A percentile compares a stretch with the other conserved stretches of the same genome.
phyloP scores from a whole-genome alignment of 2,329 filamentous ascomycete genomes.

The Penicillium sp. region DNA sequence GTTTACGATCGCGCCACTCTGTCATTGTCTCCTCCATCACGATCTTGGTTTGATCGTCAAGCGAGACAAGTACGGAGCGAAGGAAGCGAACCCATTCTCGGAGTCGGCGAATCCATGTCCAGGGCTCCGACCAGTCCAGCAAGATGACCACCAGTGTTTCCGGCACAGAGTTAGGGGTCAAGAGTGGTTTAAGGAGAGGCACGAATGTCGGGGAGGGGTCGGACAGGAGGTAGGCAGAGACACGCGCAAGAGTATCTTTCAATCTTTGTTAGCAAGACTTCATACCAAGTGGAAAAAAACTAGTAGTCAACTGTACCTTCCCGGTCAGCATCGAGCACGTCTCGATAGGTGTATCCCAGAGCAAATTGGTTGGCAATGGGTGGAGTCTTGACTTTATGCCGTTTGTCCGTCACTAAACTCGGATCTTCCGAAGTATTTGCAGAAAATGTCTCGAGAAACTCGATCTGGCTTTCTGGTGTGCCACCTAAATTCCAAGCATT shows the following conservation, averaged over 20 bases:
- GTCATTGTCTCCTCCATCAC: constrained; percentile 82
- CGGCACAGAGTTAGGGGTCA: constrained; percentile 75
- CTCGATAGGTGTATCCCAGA: constrained; percentile 89
- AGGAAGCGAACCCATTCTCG: constrained; percentile 84
- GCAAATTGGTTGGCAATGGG: constrained; percentile 89
- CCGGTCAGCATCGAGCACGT: constrained; percentile 87
- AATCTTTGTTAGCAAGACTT: constrained; percentile 5
- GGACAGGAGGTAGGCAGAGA: constrained; percentile 84
- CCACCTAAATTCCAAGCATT: constrained; percentile 54
- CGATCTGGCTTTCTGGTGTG: constrained; percentile 72
- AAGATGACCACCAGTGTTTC: constrained; percentile 84
- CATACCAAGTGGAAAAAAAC: too few species aligned
- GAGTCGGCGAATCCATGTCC: constrained; percentile 83
- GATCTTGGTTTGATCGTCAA: constrained; percentile 70
- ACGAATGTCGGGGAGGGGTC: constrained; percentile 77
- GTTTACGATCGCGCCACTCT: constrained; percentile 69
- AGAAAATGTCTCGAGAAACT: constrained; percentile 64
- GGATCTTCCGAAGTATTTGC: constrained; percentile 39
- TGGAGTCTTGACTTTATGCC: constrained; percentile 52
- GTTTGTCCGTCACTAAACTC: constrained; percentile 43
- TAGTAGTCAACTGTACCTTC: constrained; percentile 62
- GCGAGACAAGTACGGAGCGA: constrained; percentile 65
- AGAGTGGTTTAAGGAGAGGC: constrained; percentile 72
- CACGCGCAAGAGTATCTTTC: constrained; percentile 76
- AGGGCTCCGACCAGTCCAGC: constrained; percentile 93